These are phyloP conservation scores for Eimeria tenella DNA, from an alignment of 169 alveolate species.

Conservation along the genomic window DNA sequence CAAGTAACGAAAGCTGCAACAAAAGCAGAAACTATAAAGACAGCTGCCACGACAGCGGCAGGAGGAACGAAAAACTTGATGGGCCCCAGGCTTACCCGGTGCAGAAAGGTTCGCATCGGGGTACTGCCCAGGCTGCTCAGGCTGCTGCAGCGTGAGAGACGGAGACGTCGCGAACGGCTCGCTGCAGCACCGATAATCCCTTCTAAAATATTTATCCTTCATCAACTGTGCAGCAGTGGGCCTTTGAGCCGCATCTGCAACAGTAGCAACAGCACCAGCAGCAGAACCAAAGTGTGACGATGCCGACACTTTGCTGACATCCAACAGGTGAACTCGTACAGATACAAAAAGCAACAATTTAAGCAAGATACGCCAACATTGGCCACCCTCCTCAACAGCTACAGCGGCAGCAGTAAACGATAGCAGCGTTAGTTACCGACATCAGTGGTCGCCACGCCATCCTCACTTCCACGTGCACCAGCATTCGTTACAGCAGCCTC, in stretches of 20 bases:
- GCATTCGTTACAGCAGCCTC: neutral
- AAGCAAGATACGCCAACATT: neutral
- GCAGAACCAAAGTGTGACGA: neutral
- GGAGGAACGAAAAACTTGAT: neutral
- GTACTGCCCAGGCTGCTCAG: neutral
- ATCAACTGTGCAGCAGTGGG: constrained; percentile 59
- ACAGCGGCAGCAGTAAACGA: neutral
- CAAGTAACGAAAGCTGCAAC: neutral
- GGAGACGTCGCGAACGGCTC: neutral
- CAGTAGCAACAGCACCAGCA: neutral
- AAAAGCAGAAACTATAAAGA: neutral
- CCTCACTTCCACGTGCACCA: neutral
- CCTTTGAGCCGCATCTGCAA: constrained; percentile 40
- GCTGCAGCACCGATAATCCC: neutral
- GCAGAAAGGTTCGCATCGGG: no score
- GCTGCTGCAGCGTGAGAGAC: neutral
- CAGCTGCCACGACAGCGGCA: constrained; percentile 2
- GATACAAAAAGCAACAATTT: neutral
- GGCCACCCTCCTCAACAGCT: no score
- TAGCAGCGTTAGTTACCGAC: neutral
- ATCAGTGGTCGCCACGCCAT: neutral
- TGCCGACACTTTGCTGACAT: neutral
- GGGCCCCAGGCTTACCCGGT: no score
- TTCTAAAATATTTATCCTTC: neutral
- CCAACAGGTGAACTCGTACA: neutral